These are phyloP conservation scores for Amanita jacksonii DNA, from an alignment of 768 basidiomycete species.

Conservation along the genomic window DNA sequence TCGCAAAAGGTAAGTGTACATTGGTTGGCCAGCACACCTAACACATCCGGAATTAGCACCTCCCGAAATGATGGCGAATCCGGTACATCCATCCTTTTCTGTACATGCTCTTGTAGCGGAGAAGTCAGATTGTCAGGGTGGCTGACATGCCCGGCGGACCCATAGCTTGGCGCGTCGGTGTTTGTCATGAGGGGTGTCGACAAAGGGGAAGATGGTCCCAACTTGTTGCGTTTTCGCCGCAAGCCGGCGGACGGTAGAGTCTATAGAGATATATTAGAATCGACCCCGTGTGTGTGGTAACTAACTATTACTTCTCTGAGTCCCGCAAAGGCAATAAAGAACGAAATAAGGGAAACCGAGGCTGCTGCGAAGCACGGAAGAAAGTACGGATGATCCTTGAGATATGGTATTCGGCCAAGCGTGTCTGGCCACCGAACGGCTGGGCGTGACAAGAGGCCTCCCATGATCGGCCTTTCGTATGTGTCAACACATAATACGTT, in stretches of 20 bases:
- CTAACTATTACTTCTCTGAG: conserved; percentile 20
- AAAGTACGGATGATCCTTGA: conserved; percentile 25
- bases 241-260: neutral
- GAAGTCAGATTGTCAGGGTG: too few relatives aligned
- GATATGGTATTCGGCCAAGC: conserved; percentile 18
- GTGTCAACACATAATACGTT: neutral
- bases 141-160: too few relatives aligned
- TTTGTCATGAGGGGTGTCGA: neutral
- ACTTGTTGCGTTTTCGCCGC: too few relatives aligned
- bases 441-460: conserved; percentile 24
- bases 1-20: neutral
- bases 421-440: conserved; percentile 18
- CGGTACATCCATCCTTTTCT: too few relatives aligned
- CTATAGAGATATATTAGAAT: neutral
- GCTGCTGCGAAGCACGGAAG: conserved; percentile 25
- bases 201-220: too few relatives aligned
- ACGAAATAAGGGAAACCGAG: conserved; percentile 14
- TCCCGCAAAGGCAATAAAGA: conserved; percentile 13
- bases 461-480: conserved; percentile 24
- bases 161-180: too few relatives aligned
- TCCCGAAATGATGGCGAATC: too few relatives aligned
- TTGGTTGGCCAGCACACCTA: neutral
- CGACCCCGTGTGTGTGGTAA: neutral
- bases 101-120: too few relatives aligned
- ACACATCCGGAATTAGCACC: too few relatives aligned